Evolutionary conservation across 495 filamentous ascomycete genomes (phyloP), one percentile per base, ranked within the genome.

Genomic region (Oidiodendron maius): DNA sequence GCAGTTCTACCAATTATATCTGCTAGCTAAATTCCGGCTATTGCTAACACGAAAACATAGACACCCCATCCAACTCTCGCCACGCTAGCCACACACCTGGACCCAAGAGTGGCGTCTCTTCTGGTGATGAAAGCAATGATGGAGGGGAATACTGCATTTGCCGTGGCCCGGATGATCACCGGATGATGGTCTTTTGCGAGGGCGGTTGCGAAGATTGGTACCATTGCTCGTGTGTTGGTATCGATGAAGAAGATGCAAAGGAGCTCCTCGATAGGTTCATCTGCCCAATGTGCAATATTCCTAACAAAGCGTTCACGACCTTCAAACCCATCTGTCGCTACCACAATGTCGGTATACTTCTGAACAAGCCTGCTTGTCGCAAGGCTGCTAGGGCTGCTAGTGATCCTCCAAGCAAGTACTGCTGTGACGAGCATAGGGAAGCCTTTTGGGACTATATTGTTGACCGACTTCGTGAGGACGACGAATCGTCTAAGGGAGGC

Each of bases 131-230:
- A 18, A 69, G 67, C 24, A 71, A 77, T 44, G 71, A 72, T 40
- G 69, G 70, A 26, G 69, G 71, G 30, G 25, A 83, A 12, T 87
- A 81, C 60, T 88, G 84, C 64, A 81, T 86, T 45, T 88, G 84
- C 52, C 76, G 82, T 39, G 74, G 74, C 48, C 80, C 80, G 13
- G 84, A 88, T 56, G 82, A 86, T 52, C 83, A 86, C 54, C 82
- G 74, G 10, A 84, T 82, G 78, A 88, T 88, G 84, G 84, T 88
- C 55, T 80, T 66, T 3, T 88, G 84, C 52, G 83, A 88, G 56
- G 82, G 81, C 12, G 76, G 69, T 4, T 88, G 84, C 51, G 78
- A 86, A 22, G 84, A 86, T 58, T 88, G 84, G 84, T 88, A 78
- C 51, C 84, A 88, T 58, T 80, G 81, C 21, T 75, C 74, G 38